Base-by-base conservation (phyloP, 805 yeast species). In the Yarrowia keelungensis region DNA sequence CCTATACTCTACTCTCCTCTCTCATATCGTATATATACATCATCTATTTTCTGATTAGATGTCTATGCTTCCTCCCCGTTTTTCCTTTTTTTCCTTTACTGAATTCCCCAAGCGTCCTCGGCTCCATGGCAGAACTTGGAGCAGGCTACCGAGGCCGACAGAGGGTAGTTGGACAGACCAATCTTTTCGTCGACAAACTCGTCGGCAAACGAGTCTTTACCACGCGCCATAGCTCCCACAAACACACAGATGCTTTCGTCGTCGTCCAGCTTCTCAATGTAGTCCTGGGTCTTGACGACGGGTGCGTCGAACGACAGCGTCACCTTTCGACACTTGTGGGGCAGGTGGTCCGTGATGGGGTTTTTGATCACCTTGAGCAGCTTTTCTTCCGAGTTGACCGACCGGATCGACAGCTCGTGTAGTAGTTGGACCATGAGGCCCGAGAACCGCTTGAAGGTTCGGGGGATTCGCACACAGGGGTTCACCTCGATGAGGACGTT, bases 181-280 rank as follows among this genome's bases (percentile, higher is more conserved):
- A 95, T 89, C 76, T 94, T 95, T 79, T 95, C 98, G 78, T 95
- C 98, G 53, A 94, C 97, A 76, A 79, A 94, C 79, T 93, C 98
- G 79, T 95, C 99, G 32, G 99, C 99, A 79, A 95, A 95, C 74
- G 88, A 92, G 80, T 95, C 99, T 77, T 89, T 90, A 76, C 99
- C 99, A 79, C 98, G 88, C 22, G 99, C 99, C 97, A 95, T 95
- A 58, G 99, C 97, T 77, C 99, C 99, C 58, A 95, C 98, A 79
- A 95, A 95, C 36, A 95, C 98, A 84, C 99, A 95, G 74, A 95
- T 88, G 76, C 97, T 90, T 81, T 95, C 97, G 76, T 91, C 97
- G 2, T 87, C 88, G 74, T 87, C 97, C 74, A 95, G 81, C 69
- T 89, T 89, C 16, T 78, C 79, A 47, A 93, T 93, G 77, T 91